Conservation (phyloP, 352 stramenopile species). For the Phytopythium ostracodes region DNA sequence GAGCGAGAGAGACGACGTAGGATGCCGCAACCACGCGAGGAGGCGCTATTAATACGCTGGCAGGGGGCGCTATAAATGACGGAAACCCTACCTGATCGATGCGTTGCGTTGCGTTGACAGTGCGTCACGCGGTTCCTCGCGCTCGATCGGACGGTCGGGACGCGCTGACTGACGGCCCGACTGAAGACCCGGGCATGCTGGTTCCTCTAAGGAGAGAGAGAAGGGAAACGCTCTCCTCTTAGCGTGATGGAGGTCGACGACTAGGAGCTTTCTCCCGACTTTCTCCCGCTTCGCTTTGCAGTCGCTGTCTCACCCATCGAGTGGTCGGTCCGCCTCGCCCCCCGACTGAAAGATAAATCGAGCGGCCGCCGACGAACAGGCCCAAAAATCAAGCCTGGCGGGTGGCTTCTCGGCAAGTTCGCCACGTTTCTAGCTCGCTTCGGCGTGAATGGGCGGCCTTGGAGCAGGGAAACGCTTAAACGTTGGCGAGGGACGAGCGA, state of each 20-base stretch:
- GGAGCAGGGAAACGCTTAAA: slow-evolving; percentile 1
- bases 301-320: neutral
- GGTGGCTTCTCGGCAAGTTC: neutral
- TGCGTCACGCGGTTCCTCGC: too few species aligned
- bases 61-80: neutral
- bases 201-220: too few species aligned
- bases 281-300: neutral
- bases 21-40: too few species aligned
- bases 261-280: neutral
- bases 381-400: neutral
- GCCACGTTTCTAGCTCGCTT: neutral
- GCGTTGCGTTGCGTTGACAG: neutral
- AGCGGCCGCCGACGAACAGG: too few species aligned
- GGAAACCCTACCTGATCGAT: neutral
- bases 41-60: neutral
- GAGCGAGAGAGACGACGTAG: neutral
- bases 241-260: neutral
- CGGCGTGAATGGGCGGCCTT: neutral
- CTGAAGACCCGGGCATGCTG: too few species aligned
- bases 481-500: neutral
- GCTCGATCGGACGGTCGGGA: neutral
- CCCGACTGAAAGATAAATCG: too few species aligned
- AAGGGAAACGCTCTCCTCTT: neutral
- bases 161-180: neutral
- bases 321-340: too few species aligned